These are phyloP conservation scores for Tremella fuciformis DNA, from an alignment of 768 basidiomycete genomes.

Conservation along the genomic window DNA sequence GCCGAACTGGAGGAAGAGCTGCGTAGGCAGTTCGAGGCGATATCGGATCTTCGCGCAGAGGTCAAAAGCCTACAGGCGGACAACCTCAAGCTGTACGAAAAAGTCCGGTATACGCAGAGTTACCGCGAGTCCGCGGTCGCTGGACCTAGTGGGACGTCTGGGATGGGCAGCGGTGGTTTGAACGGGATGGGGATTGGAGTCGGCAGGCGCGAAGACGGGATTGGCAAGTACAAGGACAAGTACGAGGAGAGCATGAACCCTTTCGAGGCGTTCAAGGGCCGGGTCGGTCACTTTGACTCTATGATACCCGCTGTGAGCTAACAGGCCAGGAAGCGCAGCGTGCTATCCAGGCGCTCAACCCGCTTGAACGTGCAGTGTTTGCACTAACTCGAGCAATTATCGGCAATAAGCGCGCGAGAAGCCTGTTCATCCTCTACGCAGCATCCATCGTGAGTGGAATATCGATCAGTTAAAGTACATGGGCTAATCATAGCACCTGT, in stretches of 20 bases:
- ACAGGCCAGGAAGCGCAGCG: slow-evolving; percentile 79
- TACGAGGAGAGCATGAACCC: slow-evolving; percentile 99
- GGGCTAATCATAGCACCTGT: slow-evolving; percentile 31
- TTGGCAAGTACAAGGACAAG: slow-evolving; percentile 81
- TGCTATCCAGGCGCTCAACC: slow-evolving; percentile 86
- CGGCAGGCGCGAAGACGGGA: slow-evolving; percentile 60
- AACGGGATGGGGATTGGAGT: slow-evolving; percentile 23
- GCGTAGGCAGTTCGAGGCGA: slow-evolving; percentile 88
- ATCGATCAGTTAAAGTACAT: neutral
- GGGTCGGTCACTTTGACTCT: slow-evolving; percentile 60
- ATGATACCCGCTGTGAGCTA: slow-evolving; percentile 1
- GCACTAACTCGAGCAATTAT: slow-evolving; percentile 79
- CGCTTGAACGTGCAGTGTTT: slow-evolving; percentile 82
- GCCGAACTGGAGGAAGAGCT: slow-evolving; percentile 97
- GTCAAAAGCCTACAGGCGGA: slow-evolving; percentile 88
- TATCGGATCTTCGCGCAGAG: slow-evolving; percentile 88
- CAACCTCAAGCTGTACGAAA: slow-evolving; percentile 97
- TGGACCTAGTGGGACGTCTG: slow-evolving; percentile 17
- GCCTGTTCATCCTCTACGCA: slow-evolving; percentile 84
- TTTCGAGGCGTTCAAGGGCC: slow-evolving; percentile 92
- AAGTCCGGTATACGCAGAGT: slow-evolving; percentile 97
- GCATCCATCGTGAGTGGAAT: slow-evolving; percentile 39
- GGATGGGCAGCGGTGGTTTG: slow-evolving; percentile 18
- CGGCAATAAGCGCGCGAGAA: slow-evolving; percentile 83
- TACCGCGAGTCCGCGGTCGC: slow-evolving; percentile 67